Base-by-base conservation (phyloP, 768 basidiomycete genomes). In the Cubamyces lactineus region DNA sequence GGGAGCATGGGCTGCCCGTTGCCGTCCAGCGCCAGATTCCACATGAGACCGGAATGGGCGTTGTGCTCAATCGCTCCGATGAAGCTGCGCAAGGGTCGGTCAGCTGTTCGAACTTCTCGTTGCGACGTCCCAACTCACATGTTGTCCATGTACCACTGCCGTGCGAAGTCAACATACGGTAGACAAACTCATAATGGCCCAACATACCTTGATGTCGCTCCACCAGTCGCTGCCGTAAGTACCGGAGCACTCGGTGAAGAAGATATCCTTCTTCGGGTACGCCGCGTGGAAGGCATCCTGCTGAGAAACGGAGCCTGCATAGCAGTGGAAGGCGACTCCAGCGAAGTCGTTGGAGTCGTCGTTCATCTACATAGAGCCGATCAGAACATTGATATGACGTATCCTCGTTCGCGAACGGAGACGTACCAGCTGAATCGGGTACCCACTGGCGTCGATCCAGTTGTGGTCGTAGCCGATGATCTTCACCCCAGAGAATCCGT, bases 291-390 rank as follows among this genome's bases (percentile, higher is more conserved):
- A 91, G 1, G 70, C 68, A 45, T 82, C 79, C 70, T 90, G 88
- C 3, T 85, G 70, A 1, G 68, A 72, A 41, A 84, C 83, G 24
- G 69, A 73, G 1, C 88, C 89, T 9, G 72, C 76, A 59, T 92
- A 91, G 67, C 91, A 91, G 70, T 92, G 89, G 69, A 90, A 91
- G 0, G 86, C 76, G 13, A 86, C 87, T 4, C 89, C 89, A 16
- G 80, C 77, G 59, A 88, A 88, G 0, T 85, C 78, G 61, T 73
- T 80, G 2, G 74, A 76, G 5, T 82, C 83, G 48, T 81, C 77
- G 69, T 86, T 78, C 83, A 89, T 85, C 80, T 81, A 53, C 15
- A 24, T 16, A 4, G 5, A 1, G 21, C 3, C 6, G 8, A 17
- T 40, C 34, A 49, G 56, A 5, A 42, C 1, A 9, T 34, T 5